A percentile compares a stretch with the other conserved stretches of the same genome.
phyloP scores from a whole-genome alignment of 1,284 basidiomycete genomes.

The Farysia itapuensis region DNA sequence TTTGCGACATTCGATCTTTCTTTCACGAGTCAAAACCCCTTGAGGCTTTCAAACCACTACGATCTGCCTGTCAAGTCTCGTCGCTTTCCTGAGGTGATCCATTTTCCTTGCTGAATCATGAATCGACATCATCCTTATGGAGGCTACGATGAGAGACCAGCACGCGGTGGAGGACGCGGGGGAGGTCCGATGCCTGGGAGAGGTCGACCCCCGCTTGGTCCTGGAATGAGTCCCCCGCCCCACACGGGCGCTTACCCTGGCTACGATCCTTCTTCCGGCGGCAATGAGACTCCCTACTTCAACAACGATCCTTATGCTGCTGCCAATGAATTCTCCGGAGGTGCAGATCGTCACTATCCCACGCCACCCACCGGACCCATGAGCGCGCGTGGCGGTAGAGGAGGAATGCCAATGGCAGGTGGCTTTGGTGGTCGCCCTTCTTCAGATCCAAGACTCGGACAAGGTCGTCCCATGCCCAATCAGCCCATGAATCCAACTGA shows the following conservation, averaged over 20 bases:
- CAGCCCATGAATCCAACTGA: not conserved
- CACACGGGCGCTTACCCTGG: constrained; percentile 8
- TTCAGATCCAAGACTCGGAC: not conserved
- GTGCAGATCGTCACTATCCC: constrained; percentile 26
- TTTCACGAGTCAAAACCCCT: too few relatives aligned
- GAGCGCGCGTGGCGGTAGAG: constrained; percentile 14
- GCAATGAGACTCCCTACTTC: constrained; percentile 13
- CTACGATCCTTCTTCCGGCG: constrained; percentile 17
- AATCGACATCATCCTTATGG: constrained; percentile 84
- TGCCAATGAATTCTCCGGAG: constrained; percentile 20
- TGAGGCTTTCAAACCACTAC: too few relatives aligned
- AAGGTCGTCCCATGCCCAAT: not conserved
- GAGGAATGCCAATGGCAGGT: not conserved
- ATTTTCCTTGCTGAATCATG: constrained; percentile 63
- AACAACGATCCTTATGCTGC: constrained; percentile 14
- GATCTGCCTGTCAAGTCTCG: too few relatives aligned
- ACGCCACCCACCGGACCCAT: constrained; percentile 19
- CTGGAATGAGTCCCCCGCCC: constrained; percentile 21
- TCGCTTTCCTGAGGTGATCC: too few relatives aligned
- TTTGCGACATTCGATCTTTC: too few relatives aligned
- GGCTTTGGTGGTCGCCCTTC: not conserved
- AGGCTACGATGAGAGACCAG: constrained; percentile 67
- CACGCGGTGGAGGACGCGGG: constrained; percentile 37
- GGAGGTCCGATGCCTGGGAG: constrained; percentile 15
- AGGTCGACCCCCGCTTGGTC: constrained; percentile 9